Conservation (phyloP, 2,329 filamentous ascomycete genomes). For the Aplosporella prunicola region DNA sequence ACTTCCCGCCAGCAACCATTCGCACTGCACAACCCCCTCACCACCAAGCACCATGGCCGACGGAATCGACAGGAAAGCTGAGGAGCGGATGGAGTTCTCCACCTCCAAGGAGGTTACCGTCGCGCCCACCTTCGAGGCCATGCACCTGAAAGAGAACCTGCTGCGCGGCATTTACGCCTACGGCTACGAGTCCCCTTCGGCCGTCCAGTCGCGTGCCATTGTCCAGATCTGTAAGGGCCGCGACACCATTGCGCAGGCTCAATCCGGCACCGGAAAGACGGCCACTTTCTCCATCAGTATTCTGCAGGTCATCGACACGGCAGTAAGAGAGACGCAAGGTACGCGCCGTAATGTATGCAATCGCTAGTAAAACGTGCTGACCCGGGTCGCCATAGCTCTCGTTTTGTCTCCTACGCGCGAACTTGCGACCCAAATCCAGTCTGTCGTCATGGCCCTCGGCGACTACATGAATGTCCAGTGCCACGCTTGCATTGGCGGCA, state of each 20-base stretch:
- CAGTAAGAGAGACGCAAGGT: constrained; percentile 79
- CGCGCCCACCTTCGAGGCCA: constrained; percentile 61
- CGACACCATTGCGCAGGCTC: constrained; percentile 96
- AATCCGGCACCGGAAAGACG: constrained; percentile 94
- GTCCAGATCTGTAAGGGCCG: constrained; percentile 98
- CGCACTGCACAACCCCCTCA: neutral
- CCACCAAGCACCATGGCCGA: constrained; percentile 65
- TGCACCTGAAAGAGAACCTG: constrained; percentile 96
- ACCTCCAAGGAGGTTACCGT: constrained; percentile 97
- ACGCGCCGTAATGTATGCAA: constrained; percentile 10
- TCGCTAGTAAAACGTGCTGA: constrained; percentile 14
- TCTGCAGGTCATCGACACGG: constrained; percentile 90
- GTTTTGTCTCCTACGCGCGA: constrained; percentile 94
- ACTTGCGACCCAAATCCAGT: constrained; percentile 96
- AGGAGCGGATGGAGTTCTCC: constrained; percentile 95
- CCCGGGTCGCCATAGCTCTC: constrained; percentile 48
- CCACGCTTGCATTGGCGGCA: constrained; percentile 96
- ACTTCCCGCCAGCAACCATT: neutral
- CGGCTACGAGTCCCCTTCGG: constrained; percentile 95
- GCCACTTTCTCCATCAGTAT: constrained; percentile 95
- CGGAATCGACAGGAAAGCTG: constrained; percentile 80
- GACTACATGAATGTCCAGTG: constrained; percentile 99
- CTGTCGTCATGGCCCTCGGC: constrained; percentile 97
- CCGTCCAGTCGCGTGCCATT: constrained; percentile 94
- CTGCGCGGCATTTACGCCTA: constrained; percentile 97